Percentiles rank a stretch among this genome's conserved stretches.
Conservation (phyloP, 805 yeast genomes). For the Blastobotrys mokoenaii region DNA sequence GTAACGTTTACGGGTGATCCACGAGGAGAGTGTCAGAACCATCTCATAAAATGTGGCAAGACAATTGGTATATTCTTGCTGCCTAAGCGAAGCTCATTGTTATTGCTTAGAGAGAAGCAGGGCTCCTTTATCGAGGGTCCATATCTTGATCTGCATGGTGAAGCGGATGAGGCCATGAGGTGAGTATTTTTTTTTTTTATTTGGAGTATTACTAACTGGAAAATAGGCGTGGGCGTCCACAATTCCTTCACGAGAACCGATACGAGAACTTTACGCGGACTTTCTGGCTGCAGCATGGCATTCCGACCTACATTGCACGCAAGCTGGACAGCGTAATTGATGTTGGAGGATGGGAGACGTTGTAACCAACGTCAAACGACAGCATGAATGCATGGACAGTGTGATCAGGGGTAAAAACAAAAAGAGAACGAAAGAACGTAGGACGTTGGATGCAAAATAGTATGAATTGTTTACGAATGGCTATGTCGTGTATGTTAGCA, state of each 20-base stretch:
- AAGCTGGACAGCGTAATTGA: conserved; percentile 72
- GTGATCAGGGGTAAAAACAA: no score
- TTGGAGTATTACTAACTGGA: neutral
- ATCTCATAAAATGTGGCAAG: conserved; percentile 47
- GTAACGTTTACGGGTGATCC: conserved; percentile 40
- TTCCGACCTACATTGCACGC: conserved; percentile 69
- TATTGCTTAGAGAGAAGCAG: conserved; percentile 59
- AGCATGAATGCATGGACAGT: no score
- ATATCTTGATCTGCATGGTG: conserved; percentile 80
- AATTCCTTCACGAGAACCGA: conserved; percentile 50
- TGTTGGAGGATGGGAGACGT: conserved; percentile 93
- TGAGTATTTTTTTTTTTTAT: conserved; percentile 5
- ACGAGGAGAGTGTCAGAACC: conserved; percentile 75
- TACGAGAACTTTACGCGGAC: conserved; percentile 59
- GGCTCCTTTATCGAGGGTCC: conserved; percentile 86
- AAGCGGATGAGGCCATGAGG: conserved; percentile 61
- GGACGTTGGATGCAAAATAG: no score
- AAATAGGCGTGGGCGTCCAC: conserved; percentile 53
- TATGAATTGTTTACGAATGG: neutral
- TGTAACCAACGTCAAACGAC: no score
- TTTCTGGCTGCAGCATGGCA: conserved; percentile 72
- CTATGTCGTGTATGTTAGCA: neutral
- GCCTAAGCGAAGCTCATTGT: conserved; percentile 58
- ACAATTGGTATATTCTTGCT: conserved; percentile 64
- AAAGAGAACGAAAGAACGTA: no score